Conservation (phyloP, 345 rosid species). For the Cochlearia excelsa region DNA sequence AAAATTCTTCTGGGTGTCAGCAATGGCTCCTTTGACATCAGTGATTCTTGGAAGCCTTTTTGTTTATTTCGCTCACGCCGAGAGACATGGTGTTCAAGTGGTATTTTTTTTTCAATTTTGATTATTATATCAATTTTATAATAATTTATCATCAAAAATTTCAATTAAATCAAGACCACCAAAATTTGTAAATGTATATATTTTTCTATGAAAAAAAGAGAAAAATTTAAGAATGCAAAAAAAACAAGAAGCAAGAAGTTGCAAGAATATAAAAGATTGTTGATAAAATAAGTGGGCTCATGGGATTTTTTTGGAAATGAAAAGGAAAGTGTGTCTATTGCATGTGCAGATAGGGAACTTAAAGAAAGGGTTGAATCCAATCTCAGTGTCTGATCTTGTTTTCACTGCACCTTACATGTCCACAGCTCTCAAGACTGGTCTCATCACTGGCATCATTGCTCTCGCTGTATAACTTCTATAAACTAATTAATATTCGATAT, state of each 20-base stretch:
- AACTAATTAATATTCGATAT: too few species aligned
- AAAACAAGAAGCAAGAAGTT: constrained; percentile 27
- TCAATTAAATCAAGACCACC: too few species aligned
- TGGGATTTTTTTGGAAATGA: constrained; percentile 5
- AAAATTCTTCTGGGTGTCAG: constrained; percentile 80
- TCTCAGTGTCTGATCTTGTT: constrained; percentile 55
- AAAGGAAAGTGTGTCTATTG: constrained; percentile 11
- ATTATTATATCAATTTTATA: neutral
- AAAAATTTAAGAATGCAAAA: constrained; percentile 1
- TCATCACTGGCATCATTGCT: constrained; percentile 80
- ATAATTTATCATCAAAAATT: too few species aligned
- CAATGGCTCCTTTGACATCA: constrained; percentile 87
- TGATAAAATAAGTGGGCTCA: constrained; percentile 12
- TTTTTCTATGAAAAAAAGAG: neutral
- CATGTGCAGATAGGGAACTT: constrained; percentile 67
- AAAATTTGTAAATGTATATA: neutral
- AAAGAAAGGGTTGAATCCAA: constrained; percentile 87
- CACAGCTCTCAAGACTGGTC: constrained; percentile 68
- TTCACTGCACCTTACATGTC: constrained; percentile 64
- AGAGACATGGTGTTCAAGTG: constrained; percentile 95
- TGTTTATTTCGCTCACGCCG: constrained; percentile 81
- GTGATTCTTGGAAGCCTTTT: constrained; percentile 82
- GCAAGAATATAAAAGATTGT: constrained; percentile 2
- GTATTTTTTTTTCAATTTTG: constrained; percentile 33
- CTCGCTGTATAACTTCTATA: constrained; percentile 61